Evolutionary conservation across 306 rosid genomes (phyloP), one percentile per base, ranked within the genome.

Genomic region (Lupinus albus): DNA sequence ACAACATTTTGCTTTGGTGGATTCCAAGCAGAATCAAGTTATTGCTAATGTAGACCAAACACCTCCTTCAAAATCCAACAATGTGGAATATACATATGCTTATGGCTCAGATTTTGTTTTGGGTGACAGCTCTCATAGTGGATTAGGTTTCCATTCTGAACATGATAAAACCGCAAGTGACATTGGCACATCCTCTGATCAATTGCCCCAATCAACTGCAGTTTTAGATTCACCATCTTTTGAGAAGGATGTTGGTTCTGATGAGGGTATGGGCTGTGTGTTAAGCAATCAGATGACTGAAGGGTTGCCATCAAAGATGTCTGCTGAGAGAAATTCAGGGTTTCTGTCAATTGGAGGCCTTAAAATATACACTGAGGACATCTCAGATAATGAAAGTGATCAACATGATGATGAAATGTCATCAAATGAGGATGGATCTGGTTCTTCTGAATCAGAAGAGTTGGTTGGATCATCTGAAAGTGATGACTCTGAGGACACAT

Each of bases 301-400:
- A 76, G 79, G 80, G 50, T 62, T 67, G 32, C 66, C 78, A 38
- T 79, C 81, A 11, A 70, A 64, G 46, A 65, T 28, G 33, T 42
- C 67, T 36, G 73, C 85, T 36, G 64, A 13, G 71, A 84, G 67
- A 81, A 93, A 93, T 82, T 90, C 94, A 42, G 98, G 88, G 21
- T 89, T 86, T 77, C 74, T 93, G 75, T 85, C 97, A 6, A 79
- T 93, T 80, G 97, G 98, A 60, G 96, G 94, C 52, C 79, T 88
- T 63, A 85, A 81, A 71, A 80, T 89, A 30, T 93, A 88, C 85
- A 93, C 96, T 15, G 70, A 83, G 76, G 97, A 93, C 65, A 69
- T 93, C 48, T 83, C 98, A 60, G 87, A 84, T 54, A 42, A 70
- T 38, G 95, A 71, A 72, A 75, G 84, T 63, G 89, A 83, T 61